A percentile compares a stretch with the other conserved stretches of the same genome.
These are phyloP conservation scores for Monascus purpureus DNA, from an alignment of 495 filamentous ascomycete genomes.

Conservation along the genomic window DNA sequence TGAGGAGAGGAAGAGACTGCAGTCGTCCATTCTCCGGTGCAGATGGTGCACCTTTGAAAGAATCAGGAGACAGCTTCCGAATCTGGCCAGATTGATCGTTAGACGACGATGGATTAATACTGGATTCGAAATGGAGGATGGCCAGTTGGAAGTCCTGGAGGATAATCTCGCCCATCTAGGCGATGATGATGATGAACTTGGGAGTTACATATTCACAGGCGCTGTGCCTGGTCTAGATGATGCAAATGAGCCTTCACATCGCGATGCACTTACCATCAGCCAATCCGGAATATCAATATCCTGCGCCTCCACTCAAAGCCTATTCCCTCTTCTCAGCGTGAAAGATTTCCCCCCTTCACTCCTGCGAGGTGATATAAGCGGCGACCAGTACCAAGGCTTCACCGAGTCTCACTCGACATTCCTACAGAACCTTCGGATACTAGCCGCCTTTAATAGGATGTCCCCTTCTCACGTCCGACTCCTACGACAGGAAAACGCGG, in stretches of 20 bases:
- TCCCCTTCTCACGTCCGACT: too few relatives aligned
- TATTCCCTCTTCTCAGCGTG: neutral
- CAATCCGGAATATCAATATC: neutral
- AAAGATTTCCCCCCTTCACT: neutral
- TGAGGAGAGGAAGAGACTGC: slow-evolving; percentile 14
- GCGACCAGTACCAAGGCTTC: too few relatives aligned
- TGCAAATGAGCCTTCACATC: neutral
- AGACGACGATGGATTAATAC: slow-evolving; percentile 20
- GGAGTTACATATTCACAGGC: neutral
- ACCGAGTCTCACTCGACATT: too few relatives aligned
- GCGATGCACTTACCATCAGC: neutral
- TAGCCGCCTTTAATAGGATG: too few relatives aligned
- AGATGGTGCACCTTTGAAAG: slow-evolving; percentile 26
- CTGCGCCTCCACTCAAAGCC: neutral
- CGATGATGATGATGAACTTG: neutral
- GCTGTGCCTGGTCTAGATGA: neutral
- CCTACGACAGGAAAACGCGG: too few relatives aligned
- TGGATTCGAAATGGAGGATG: slow-evolving; percentile 12
- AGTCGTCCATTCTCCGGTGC: slow-evolving; percentile 18
- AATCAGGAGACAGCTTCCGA: slow-evolving; percentile 17
- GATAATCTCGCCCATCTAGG: slow-evolving; percentile 8
- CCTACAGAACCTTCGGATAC: too few relatives aligned
- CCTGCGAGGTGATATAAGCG: neutral
- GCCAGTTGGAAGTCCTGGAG: slow-evolving; percentile 8
- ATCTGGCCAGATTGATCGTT: slow-evolving; percentile 18